Evolutionary conservation across 2,329 filamentous ascomycete genomes (phyloP).

Genomic region (Colletotrichum sp.): DNA sequence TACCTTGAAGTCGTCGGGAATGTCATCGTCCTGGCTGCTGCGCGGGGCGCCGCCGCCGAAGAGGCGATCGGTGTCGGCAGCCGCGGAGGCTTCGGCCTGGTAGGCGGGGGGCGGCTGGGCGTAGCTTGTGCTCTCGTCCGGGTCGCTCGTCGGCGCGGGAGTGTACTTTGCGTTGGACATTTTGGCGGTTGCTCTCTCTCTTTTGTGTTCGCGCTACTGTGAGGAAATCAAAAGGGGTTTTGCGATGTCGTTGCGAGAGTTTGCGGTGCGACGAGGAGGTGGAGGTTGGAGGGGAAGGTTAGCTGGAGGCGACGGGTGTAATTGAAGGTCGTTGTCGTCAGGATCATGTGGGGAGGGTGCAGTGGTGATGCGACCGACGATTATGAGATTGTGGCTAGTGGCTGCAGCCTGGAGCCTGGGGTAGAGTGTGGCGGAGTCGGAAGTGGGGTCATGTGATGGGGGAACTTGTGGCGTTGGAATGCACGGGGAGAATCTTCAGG

Average conservation of each 20-base stretch:
- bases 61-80: constrained; percentile 59
- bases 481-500: not conserved
- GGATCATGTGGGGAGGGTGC: constrained; percentile 16
- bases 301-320: not conserved
- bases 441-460: constrained; percentile 3
- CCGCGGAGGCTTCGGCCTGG: constrained; percentile 50
- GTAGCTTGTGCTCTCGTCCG: constrained; percentile 74
- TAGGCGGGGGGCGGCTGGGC: constrained; percentile 86
- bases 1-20: constrained; percentile 97
- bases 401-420: constrained; percentile 1
- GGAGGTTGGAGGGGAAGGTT: not conserved
- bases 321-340: constrained; percentile 15
- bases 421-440: constrained; percentile 3
- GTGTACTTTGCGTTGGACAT: constrained; percentile 87
- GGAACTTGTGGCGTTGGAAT: not conserved
- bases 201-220: not conserved
- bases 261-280: not conserved
- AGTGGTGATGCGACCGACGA: constrained; percentile 9
- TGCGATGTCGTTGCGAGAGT: not conserved
- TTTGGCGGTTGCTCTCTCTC: not conserved
- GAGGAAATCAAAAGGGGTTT: not conserved
- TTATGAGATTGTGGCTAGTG: not conserved
- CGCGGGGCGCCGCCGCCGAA: constrained; percentile 73
- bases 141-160: constrained; percentile 84
- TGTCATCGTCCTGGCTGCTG: constrained; percentile 79